Evolutionary conservation across 352 stramenopile species (phyloP), one percentile per base, ranked within the genome.

Genomic region (Phytophthora hibernalis): DNA sequence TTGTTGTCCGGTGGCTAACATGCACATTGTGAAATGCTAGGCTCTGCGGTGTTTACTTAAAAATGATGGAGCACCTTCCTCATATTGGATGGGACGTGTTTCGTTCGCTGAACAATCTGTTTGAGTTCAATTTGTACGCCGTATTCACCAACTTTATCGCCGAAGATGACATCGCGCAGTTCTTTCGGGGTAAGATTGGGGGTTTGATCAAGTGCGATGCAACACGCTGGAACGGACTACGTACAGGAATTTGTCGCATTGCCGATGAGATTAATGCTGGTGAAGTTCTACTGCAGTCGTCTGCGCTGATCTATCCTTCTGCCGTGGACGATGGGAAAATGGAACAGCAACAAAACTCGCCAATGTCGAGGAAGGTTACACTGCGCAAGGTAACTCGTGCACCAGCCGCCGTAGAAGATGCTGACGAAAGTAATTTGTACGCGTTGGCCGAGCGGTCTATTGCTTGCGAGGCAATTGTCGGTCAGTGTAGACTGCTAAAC

Each of bases 51-150:
- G 76, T 93, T 10, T 94, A 96, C 49, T 53, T 96, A 44, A 96
- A 96, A 74, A 92, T 95, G 76, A 95, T 96, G 86, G 74, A 94
- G 54, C 74, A 94, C 26, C 54, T 96, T 43, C 86, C 86, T 12
- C 76, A 90, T 30, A 80, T 92, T 24, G 66, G n/a, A 13, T 93
- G 82, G 80, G 82, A 95, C 30, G 68, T 85, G 20, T 89, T 93
- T 61, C 60, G 80, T 30, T 75, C 80, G 50, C 71, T 96, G n/a
- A 85, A 89, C 55, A 87, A 85, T 48, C 51, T 95, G 21, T 90
- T 92, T 28, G 86, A 96, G 64, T 92, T 95, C 66, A 83, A 92
- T 28, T 50, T 90, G 42, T 95, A 92, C 57, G 79, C 81, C 8
- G 77, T 90, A 30, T 91, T 95, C 54, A 91, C 82, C 12, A 91